phyloP scores from a whole-genome alignment of 257 asterid genomes.

The Catharanthus roseus region DNA sequence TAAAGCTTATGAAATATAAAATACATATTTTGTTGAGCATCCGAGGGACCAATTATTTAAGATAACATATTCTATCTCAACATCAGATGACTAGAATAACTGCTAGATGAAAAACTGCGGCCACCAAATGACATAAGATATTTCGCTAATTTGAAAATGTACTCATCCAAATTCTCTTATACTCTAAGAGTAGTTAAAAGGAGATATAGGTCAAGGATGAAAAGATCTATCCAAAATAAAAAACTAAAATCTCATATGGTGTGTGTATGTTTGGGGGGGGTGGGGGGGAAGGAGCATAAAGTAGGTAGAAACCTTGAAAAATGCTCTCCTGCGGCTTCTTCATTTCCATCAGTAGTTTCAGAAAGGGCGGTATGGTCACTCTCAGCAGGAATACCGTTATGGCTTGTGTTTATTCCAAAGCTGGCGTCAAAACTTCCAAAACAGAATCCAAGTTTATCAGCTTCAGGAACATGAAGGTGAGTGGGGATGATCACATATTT shows the following conservation, averaged over 20 bases:
- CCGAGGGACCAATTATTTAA: neutral
- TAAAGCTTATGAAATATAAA: neutral
- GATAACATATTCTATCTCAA: neutral
- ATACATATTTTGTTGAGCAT: neutral
- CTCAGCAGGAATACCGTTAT: slow-evolving; percentile 35
- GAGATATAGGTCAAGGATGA: neutral
- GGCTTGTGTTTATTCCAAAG: slow-evolving; percentile 48
- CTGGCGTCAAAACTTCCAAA: slow-evolving; percentile 89
- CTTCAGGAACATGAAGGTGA: slow-evolving; percentile 81
- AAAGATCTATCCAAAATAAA: neutral
- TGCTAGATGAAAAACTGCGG: neutral
- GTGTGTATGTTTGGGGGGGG: neutral
- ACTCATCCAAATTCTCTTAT: neutral
- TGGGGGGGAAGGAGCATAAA: neutral
- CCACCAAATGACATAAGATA: neutral
- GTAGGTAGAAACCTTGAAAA: slow-evolving; percentile 49
- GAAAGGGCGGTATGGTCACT: slow-evolving; percentile 39
- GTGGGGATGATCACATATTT: slow-evolving; percentile 76
- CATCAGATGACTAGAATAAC: neutral
- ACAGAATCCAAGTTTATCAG: slow-evolving; percentile 80
- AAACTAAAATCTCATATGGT: neutral
- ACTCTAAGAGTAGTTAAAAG: neutral
- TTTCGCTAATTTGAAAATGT: neutral
- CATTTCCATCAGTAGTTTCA: slow-evolving; percentile 49
- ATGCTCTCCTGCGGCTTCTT: slow-evolving; percentile 55